These are phyloP conservation scores for Colletotrichum lupini DNA, from an alignment of 2,329 filamentous ascomycete species.

Conservation along the genomic window DNA sequence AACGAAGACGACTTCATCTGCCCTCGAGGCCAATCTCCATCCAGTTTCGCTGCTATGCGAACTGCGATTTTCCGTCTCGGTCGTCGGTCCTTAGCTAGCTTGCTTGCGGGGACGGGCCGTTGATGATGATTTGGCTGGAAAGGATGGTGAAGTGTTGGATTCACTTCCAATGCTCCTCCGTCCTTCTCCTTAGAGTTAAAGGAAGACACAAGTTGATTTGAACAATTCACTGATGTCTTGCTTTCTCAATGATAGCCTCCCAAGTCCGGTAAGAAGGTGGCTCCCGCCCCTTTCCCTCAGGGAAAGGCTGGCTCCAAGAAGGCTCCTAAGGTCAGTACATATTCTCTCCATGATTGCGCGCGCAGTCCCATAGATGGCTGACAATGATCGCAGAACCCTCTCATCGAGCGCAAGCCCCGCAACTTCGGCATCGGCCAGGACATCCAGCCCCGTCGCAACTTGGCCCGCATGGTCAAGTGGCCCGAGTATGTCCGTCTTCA, in stretches of 20 bases:
- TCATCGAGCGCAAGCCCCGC: slow-evolving; percentile 96
- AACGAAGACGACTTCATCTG: slow-evolving; percentile 9
- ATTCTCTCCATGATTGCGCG: not conserved
- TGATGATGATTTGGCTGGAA: slow-evolving; percentile 78
- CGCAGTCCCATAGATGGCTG: slow-evolving; percentile 34
- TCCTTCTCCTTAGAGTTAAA: slow-evolving; percentile 88
- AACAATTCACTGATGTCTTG: slow-evolving; percentile 94
- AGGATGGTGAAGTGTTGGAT: slow-evolving; percentile 38
- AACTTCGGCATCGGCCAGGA: slow-evolving; percentile 99
- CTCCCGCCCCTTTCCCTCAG: slow-evolving; percentile 95
- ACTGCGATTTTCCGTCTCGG: slow-evolving; percentile 46
- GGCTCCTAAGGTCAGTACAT: slow-evolving; percentile 86
- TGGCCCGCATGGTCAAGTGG: slow-evolving; percentile 99
- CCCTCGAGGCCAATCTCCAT: slow-evolving; percentile 19
- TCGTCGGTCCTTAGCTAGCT: slow-evolving; percentile 48
- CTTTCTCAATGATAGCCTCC: slow-evolving; percentile 99
- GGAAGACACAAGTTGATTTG: slow-evolving; percentile 82
- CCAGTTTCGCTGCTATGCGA: slow-evolving; percentile 37
- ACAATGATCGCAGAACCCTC: slow-evolving; percentile 80
- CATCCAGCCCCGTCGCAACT: slow-evolving; percentile 95
- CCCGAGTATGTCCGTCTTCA: slow-evolving; percentile 99
- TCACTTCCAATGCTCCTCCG: not conserved
- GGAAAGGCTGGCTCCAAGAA: slow-evolving; percentile 94
- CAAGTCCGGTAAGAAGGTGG: slow-evolving; percentile 98
- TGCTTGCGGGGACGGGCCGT: slow-evolving; percentile 62